A percentile compares a stretch with the other conserved stretches of the same genome.
These are phyloP conservation scores for Penicillium thymicola DNA, from an alignment of 2,329 filamentous ascomycete species.

Conservation along the genomic window DNA sequence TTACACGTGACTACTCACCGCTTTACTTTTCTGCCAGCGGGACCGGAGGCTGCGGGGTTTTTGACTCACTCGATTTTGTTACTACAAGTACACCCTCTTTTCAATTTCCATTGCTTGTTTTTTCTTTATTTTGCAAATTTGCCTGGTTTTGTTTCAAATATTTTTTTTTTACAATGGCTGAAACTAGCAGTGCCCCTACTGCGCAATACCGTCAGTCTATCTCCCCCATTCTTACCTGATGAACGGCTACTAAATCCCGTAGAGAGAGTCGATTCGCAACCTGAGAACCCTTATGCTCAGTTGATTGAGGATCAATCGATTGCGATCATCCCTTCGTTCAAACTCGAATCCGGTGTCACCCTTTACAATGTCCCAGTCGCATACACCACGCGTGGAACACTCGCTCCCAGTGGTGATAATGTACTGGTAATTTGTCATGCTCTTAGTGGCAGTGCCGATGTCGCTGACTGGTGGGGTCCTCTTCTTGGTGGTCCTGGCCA, in stretches of 20 bases:
- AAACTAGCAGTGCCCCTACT: constrained; percentile 18
- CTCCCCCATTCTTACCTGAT: constrained; percentile 12
- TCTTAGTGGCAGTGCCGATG: constrained; percentile 54
- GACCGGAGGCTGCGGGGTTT: constrained; percentile 6
- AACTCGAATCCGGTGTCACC: constrained; percentile 84
- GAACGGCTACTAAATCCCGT: constrained; percentile 53
- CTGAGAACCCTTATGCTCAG: constrained; percentile 84
- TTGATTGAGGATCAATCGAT: constrained; percentile 87
- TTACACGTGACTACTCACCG: background rate
- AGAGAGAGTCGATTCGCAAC: constrained; percentile 60
- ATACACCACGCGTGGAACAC: constrained; percentile 60
- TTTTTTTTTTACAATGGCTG: constrained; percentile 24
- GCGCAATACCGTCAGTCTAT: constrained; percentile 40
- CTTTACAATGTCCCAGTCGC: constrained; percentile 70
- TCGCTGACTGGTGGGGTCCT: constrained; percentile 56
- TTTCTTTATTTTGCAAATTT: constrained; percentile 4
- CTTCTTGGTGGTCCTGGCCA: constrained; percentile 52
- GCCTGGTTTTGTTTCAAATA: background rate
- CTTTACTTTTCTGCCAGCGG: constrained; percentile 6
- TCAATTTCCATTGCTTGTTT: background rate
- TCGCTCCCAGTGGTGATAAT: constrained; percentile 58
- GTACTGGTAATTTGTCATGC: constrained; percentile 60
- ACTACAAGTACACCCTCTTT: background rate
- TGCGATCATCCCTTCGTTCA: constrained; percentile 82
- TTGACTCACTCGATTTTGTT: constrained; percentile 5